Base-by-base conservation (phyloP, 345 rosid species). In the Eucalyptus coolabah region DNA sequence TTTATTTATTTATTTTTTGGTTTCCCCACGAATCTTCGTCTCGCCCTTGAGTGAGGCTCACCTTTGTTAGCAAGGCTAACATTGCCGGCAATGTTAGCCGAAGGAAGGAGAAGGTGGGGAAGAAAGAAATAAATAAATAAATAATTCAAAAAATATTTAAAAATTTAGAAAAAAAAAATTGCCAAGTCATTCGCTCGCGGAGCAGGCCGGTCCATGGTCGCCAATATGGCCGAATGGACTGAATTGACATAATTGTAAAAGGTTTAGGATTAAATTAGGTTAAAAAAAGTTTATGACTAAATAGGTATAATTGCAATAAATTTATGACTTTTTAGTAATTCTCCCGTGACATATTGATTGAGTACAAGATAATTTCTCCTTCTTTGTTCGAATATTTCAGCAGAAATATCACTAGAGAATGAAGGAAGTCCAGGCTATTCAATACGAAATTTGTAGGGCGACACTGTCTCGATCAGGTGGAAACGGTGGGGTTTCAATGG, bases 171-270 rank as follows among this genome's bases (percentile, higher is more conserved):
- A 53, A 53, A 53, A 34, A 3, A 53, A 53, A 53, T 53, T 19
- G 4, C 4, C 5, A 19, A 0, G 0, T 53, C 0, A 8, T n/a
- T 0, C 0, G 5, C 24, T 53, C 0, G 1, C 0, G 0, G 0
- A 2, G 18, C 1, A 3, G 4, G 0, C 1, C 1, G 1, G 0
- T 3, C n/a, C n/a, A n/a, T n/a, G n/a, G n/a, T 1, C 0, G 1
- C 4, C 8, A 51, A 51, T 51, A 7, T 51, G 23, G 8, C 2
- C 0, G 0, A 1, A 17, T 51, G 0, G 1, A 51, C 0, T 17
- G 4, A 51, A 51, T 51, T 51, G 9, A 1, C 24, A 19, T 0
- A 7, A 53, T 53, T 53, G 0, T 8, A 53, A 19, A 53, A 53
- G 0, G 0, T 53, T 19, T 19, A 53, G 0, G 2, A 18, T 0